Conservation (phyloP, 2,329 filamentous ascomycete genomes). For the Pseudogymnoascus sp. region DNA sequence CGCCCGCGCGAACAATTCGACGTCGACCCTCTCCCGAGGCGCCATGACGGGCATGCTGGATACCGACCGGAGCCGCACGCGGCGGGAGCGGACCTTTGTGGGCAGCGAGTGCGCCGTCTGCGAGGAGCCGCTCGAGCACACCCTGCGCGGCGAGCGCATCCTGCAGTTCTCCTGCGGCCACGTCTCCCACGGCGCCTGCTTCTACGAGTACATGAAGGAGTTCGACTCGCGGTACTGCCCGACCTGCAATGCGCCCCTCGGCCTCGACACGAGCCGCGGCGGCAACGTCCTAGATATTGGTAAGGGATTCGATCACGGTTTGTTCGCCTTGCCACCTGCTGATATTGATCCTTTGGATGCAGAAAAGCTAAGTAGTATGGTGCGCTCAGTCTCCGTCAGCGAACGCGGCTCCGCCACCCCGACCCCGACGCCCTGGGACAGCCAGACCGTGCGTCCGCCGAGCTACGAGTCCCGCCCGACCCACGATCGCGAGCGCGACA, state of each 20-base stretch:
- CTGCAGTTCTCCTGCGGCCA: conserved; percentile 95
- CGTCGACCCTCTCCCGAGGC: conserved; percentile 14
- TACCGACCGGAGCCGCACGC: conserved; percentile 67
- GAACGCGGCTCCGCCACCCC: conserved; percentile 48
- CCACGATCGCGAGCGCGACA: conserved; percentile 31
- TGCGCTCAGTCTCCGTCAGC: conserved; percentile 67
- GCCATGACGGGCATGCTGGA: conserved; percentile 60
- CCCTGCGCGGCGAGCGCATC: conserved; percentile 84
- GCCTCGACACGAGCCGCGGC: conserved; percentile 84
- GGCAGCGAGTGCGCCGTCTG: conserved; percentile 93
- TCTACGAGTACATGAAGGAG: conserved; percentile 96
- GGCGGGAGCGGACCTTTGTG: conserved; percentile 89
- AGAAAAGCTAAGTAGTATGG: conserved; percentile 95
- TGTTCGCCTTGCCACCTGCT: conserved; percentile 23
- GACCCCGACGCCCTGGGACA: conserved; percentile 63
- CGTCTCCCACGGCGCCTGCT: conserved; percentile 95
- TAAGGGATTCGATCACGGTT: conserved; percentile 37
- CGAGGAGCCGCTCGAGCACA: conserved; percentile 94
- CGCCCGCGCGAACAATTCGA: background rate
- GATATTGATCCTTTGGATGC: conserved; percentile 19
- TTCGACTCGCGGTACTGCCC: conserved; percentile 92
- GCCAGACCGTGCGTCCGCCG: conserved; percentile 46
- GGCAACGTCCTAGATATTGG: conserved; percentile 90
- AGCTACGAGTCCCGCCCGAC: conserved; percentile 38
- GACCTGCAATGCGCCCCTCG: conserved; percentile 83